Conservation (phyloP, 148 eudicot species). For the Beta vulgaris region DNA sequence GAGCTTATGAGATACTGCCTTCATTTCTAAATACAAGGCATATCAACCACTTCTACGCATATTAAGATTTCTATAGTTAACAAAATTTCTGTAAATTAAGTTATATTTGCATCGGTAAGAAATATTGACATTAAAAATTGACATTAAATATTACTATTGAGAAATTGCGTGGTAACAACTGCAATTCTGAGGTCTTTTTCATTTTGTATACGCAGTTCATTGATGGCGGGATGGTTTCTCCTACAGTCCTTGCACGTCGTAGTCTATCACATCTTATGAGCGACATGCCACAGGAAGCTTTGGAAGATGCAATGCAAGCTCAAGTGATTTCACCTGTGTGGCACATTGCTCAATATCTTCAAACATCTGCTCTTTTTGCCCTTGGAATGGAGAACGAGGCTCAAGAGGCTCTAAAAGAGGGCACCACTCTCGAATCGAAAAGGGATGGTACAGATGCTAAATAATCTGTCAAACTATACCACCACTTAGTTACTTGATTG, state of each 20-base stretch:
- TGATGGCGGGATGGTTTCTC: conserved; percentile 59
- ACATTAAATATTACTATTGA: too few relatives aligned
- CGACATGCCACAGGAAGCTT: conserved; percentile 61
- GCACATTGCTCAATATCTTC: conserved; percentile 60
- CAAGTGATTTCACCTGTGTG: conserved; percentile 63
- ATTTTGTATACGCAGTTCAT: conserved; percentile 50
- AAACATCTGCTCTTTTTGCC: conserved; percentile 56
- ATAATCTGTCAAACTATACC: conserved; percentile 21
- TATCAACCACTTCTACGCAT: too few relatives aligned
- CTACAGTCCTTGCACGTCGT: conserved; percentile 61
- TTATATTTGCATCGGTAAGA: too few relatives aligned
- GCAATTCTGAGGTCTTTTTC: not conserved
- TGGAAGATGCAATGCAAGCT: conserved; percentile 73
- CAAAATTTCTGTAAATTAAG: too few relatives aligned
- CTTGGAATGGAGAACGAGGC: conserved; percentile 61
- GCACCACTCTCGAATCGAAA: conserved; percentile 52
- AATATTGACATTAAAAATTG: too few relatives aligned
- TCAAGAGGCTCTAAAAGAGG: conserved; percentile 55
- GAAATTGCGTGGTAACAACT: not conserved
- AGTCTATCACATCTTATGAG: conserved; percentile 60
- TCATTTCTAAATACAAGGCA: too few relatives aligned
- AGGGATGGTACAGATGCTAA: conserved; percentile 30
- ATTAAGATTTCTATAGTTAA: too few relatives aligned
- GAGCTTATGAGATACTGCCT: too few relatives aligned
- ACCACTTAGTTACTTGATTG: not conserved